These are phyloP conservation scores for Kwoniella shandongensis DNA, from an alignment of 768 basidiomycete species.

Conservation along the genomic window DNA sequence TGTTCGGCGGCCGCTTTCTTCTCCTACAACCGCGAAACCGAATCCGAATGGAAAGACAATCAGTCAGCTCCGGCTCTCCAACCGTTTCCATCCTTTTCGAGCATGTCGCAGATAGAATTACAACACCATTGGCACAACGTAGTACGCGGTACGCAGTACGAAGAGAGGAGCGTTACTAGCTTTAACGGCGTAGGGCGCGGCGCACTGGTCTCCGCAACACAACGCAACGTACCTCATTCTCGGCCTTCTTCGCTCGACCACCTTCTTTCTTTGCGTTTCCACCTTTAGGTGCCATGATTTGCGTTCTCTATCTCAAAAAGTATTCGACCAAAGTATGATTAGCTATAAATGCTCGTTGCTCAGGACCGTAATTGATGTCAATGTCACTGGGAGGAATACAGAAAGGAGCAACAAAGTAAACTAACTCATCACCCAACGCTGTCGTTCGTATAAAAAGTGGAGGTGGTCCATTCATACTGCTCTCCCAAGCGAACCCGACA, in stretches of 20 bases:
- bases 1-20: slow-evolving; percentile 42
- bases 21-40: too few species aligned
- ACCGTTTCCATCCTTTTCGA: too few species aligned
- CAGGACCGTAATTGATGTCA: not conserved
- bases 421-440: not conserved
- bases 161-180: slow-evolving; percentile 1
- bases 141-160: too few species aligned
- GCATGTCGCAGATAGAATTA: too few species aligned
- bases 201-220: too few species aligned
- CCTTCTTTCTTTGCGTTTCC: slow-evolving; percentile 89
- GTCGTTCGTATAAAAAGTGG: too few species aligned
- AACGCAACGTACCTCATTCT: slow-evolving; percentile 47
- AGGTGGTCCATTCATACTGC: not conserved
- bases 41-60: too few species aligned
- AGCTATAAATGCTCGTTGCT: too few species aligned
- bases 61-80: too few species aligned
- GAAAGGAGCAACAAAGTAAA: not conserved
- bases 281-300: slow-evolving; percentile 74
- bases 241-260: slow-evolving; percentile 72
- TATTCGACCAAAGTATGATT: too few species aligned
- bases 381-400: not conserved
- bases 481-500: slow-evolving; percentile 1
- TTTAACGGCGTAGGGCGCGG: too few species aligned
- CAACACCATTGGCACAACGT: too few species aligned
- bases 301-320: not conserved